Conservation (phyloP, 2,329 filamentous ascomycete genomes). For the Pseudopyricularia javanii region DNA sequence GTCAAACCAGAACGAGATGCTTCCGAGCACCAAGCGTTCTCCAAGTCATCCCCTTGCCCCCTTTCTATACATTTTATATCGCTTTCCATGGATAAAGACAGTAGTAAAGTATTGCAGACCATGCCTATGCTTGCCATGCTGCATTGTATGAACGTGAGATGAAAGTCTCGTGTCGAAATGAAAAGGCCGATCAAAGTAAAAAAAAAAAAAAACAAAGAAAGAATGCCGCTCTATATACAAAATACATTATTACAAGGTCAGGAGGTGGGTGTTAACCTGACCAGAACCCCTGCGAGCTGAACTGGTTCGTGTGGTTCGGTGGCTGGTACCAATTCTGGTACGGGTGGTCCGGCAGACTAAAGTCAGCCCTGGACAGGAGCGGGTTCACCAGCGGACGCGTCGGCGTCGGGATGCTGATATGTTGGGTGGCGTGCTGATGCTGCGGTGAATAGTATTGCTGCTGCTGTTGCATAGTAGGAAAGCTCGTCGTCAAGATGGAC, state of each 20-base stretch:
- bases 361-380: constrained; percentile 57
- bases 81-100: background rate
- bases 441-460: constrained; percentile 3
- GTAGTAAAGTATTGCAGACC: background rate
- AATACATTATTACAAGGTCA: background rate
- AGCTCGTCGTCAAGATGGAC: constrained; percentile 1
- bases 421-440: constrained; percentile 8
- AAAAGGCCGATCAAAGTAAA: background rate
- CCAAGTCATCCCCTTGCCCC: background rate
- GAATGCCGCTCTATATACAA: background rate
- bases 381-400: constrained; percentile 46
- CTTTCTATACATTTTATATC: background rate
- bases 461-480: constrained; percentile 2
- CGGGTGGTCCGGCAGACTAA: constrained; percentile 65
- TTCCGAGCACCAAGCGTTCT: background rate
- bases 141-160: background rate
- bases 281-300: constrained; percentile 4
- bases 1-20: background rate
- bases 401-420: constrained; percentile 46
- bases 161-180: background rate
- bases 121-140: background rate
- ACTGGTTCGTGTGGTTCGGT: constrained; percentile 31
- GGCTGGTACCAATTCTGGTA: constrained; percentile 74
- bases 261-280: background rate
- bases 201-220: background rate